These are phyloP conservation scores for Linnemannia schmuckeri DNA, from an alignment of 192 early-diverging fungal species.

Conservation along the genomic window DNA sequence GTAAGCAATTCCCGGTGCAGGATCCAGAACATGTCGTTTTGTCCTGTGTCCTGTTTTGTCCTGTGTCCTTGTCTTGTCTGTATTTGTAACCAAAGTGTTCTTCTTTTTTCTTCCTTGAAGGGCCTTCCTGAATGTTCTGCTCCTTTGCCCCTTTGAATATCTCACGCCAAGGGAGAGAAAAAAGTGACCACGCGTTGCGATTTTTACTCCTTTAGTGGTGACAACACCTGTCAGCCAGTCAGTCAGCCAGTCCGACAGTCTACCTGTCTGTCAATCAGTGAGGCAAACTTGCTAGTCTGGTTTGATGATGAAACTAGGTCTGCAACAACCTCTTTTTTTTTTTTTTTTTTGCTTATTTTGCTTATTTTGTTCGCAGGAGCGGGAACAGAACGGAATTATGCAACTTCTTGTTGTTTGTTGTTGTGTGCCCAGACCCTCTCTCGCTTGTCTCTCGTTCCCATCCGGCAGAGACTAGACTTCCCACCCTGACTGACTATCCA, in stretches of 20 bases:
- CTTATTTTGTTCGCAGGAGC: not conserved
- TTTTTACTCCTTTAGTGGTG: not conserved
- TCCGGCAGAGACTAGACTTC: not conserved
- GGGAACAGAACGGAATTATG: slow-evolving; percentile 8
- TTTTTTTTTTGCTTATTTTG: no score
- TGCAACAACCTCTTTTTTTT: not conserved
- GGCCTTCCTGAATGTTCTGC: not conserved
- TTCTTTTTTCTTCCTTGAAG: not conserved
- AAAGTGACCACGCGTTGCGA: not conserved
- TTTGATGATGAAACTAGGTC: not conserved
- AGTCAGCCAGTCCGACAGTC: not conserved
- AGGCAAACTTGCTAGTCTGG: no score
- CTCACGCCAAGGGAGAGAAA: not conserved
- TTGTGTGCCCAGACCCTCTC: not conserved
- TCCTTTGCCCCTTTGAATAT: not conserved
- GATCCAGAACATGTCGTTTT: slow-evolving; percentile 1
- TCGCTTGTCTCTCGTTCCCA: not conserved
- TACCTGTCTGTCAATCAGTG: not conserved
- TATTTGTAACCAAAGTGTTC: not conserved
- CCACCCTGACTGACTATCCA: not conserved
- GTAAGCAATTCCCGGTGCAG: not conserved
- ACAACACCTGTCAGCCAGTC: not conserved
- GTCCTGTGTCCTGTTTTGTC: not conserved
- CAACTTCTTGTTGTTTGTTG: not conserved
- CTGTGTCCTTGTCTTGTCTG: not conserved